Base-by-base conservation (phyloP, 2,329 filamentous ascomycete species). In the Fonsecaea multimorphosa region DNA sequence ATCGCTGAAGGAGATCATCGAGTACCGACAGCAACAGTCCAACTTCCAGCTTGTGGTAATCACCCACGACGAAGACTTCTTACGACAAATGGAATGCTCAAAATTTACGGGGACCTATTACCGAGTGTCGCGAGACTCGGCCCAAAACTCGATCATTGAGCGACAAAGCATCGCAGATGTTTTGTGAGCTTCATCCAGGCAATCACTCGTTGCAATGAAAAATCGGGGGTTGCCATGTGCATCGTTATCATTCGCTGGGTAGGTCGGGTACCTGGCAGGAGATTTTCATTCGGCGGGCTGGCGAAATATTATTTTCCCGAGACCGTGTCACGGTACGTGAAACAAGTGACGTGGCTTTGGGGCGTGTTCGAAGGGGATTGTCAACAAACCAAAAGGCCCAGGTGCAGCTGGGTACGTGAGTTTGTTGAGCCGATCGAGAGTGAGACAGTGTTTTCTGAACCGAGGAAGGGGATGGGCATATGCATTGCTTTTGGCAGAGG, bases 41-140 rank as follows among this genome's bases (percentile, higher is more conserved):
- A 99, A 99, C 77, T 97, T 99, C 79, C 96, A 99, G 82, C 87
- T 99, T 63, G 95, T 99, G 75, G 92, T 99, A 74, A 99, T 99
- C 77, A 99, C 95, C 3, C 95, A 99, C 83, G 95, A 99, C 79
- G 96, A 98, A 80, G 92, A 97, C 74, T 99, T 99, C 74, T 76
- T 99, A 75, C 86, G 90, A 61, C 88, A 93, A 74, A 99, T 99
- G 95, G 89, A 93, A 72, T 97, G 93, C 77, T 89, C 88, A 27
- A 94, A 99, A 72, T 98, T 96, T 75, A 91, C 90, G 70, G 95
- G 98, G 78, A 88, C 89, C 70, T 99, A 97, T 77, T 98, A 91
- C 79, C 87, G 93, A 3, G 91, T 99, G 11, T 90, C 86, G 68
- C 85, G 95, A 58, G 91, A 97, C 75, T 87, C 90, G 72, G 87